These are phyloP conservation scores for Solanum dulcamara DNA, from an alignment of 257 asterid species.

Conservation along the genomic window DNA sequence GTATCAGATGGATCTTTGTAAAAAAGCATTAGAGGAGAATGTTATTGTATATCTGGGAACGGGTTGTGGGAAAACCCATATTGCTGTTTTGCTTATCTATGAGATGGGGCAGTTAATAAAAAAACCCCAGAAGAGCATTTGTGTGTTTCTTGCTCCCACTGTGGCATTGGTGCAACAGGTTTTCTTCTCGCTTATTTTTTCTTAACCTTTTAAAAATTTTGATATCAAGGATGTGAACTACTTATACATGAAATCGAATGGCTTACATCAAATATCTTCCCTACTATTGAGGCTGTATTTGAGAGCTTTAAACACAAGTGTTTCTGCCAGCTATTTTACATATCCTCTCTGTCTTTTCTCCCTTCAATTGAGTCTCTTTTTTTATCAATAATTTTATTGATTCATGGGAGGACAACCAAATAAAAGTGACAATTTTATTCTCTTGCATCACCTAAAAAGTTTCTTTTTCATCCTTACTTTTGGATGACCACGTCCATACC, in stretches of 20 bases:
- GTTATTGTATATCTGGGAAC: constrained; percentile 74
- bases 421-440: not conserved
- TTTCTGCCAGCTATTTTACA: not conserved
- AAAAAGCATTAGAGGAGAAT: constrained; percentile 82
- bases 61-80: constrained; percentile 95
- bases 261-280: not conserved
- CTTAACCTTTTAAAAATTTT: not conserved
- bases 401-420: not conserved
- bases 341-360: not conserved
- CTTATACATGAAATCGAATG: not conserved
- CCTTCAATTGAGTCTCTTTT: not conserved
- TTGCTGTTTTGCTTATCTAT: constrained; percentile 76
- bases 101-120: constrained; percentile 84
- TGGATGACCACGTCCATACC: not conserved
- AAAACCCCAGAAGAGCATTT: constrained; percentile 76
- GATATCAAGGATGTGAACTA: not conserved
- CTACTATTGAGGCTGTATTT: not conserved
- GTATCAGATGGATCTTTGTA: constrained; percentile 83
- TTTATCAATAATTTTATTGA: not conserved
- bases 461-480: not conserved
- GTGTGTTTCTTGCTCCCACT: constrained; percentile 91
- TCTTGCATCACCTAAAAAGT: not conserved
- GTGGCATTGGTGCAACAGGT: constrained; percentile 98
- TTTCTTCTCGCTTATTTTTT: not conserved
- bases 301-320: not conserved